Base-by-base conservation (phyloP, 2,329 filamentous ascomycete species). In the Trichoderma sp. region DNA sequence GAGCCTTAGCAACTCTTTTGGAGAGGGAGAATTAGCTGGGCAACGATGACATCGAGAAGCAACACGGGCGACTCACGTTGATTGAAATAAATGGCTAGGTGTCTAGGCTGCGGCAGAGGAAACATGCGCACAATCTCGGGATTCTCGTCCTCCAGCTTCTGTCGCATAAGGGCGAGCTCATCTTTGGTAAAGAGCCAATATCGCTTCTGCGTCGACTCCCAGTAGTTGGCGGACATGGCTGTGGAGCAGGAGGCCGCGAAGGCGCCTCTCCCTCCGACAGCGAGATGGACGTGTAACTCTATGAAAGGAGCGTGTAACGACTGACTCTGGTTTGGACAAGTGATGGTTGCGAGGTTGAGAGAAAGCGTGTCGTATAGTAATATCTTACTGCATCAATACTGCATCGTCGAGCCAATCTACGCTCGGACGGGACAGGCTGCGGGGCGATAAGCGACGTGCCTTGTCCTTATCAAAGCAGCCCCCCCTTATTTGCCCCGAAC, bases 161-260 rank as follows among this genome's bases (percentile, higher is more conserved):
- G 88, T 68, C 95, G 90, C 78, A 92, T 88, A 64, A 90, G 85
- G 16, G 88, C 87, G 65, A 99, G 86, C 77, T 94, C 89, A 71
- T 93, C 89, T 76, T 93, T 91, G 58, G 92, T 90, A 80, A 97
- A 97, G 68, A 93, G 91, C 96, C 96, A 99, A 82, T 92, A 88
- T 74, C 89, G 91, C 74, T 91, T 88, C 81, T 99, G 96, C 30
- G 93, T 96, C 67, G 96, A 98, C 72, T 93, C 91, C 94, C 94
- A 99, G 83, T 95, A 99, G 81, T 95, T 97, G 77, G 94, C 92
- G 39, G 95, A 93, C 95, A 97, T 97, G 65, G 69, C 75, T 63
- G 70, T 59, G 70, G 61, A 66, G 66, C 7, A 68, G 34, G 52
- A 66, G n/a, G 68, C 65, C 65, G 24, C 59, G 37, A 49, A 43